Evolutionary conservation across 257 asterid species (phyloP).

Genomic region (Solanum chiquidenum): DNA sequence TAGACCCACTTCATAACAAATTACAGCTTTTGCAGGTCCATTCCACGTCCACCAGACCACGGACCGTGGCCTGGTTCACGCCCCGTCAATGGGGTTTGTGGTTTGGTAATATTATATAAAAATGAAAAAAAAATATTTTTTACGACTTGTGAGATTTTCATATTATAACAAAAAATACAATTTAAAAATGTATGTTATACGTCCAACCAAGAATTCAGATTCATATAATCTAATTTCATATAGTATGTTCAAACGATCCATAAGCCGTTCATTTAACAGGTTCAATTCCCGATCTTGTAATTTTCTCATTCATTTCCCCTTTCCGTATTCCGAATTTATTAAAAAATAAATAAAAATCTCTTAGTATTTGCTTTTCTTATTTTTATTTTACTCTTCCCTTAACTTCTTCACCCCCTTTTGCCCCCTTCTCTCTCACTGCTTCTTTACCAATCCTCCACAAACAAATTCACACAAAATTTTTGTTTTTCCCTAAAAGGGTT

Average conservation of each 20-base stretch:
- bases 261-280: not conserved
- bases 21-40: too few relatives aligned
- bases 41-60: too few relatives aligned
- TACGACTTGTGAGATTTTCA: not conserved
- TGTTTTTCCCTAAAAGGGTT: not conserved
- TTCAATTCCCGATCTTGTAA: not conserved
- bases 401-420: not conserved
- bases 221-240: not conserved
- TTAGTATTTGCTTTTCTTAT: not conserved
- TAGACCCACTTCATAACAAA: too few relatives aligned
- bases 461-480: not conserved
- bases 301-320: not conserved
- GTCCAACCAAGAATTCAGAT: not conserved
- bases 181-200: too few relatives aligned
- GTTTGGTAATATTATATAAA: not conserved
- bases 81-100: too few relatives aligned
- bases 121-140: too few relatives aligned
- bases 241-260: not conserved
- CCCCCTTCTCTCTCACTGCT: not conserved
- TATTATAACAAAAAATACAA: too few relatives aligned
- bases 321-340: not conserved
- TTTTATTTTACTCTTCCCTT: not conserved
- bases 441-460: not conserved
- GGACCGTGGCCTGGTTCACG: too few relatives aligned
- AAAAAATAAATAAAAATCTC: not conserved